Evolutionary conservation across 371 early-diverging fungal species (phyloP).

Genomic region (Mucor mucedo): DNA sequence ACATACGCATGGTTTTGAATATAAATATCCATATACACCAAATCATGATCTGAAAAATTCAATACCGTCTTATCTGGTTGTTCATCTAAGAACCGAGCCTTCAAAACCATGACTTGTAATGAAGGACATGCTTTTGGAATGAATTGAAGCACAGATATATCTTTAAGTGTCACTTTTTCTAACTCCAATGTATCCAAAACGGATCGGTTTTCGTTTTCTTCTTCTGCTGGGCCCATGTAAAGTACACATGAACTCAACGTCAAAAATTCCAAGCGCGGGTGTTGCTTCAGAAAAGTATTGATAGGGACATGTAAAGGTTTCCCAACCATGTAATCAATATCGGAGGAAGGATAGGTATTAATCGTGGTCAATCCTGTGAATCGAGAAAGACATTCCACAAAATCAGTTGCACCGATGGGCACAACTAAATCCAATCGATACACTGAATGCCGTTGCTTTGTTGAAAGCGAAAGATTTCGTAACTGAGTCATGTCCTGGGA

Average conservation of each 20-base stretch:
- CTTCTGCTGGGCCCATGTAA: background rate
- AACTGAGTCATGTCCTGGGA: slow-evolving; percentile 1
- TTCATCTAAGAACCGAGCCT: background rate
- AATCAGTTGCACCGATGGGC: background rate
- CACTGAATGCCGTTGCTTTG: background rate
- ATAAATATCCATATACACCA: background rate
- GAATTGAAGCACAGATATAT: background rate
- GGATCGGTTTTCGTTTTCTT: background rate
- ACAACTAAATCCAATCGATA: background rate
- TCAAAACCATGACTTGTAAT: background rate
- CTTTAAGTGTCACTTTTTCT: background rate
- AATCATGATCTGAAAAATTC: background rate
- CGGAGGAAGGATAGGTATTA: background rate
- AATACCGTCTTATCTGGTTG: background rate
- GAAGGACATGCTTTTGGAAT: background rate
- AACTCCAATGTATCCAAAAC: slow-evolving; percentile 3
- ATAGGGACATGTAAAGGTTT: background rate
- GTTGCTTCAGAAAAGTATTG: background rate
- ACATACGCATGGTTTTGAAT: background rate
- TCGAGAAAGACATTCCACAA: background rate
- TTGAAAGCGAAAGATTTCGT: background rate
- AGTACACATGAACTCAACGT: background rate
- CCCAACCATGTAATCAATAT: background rate
- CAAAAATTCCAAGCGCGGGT: background rate
- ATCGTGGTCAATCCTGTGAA: slow-evolving; percentile 1